Evolutionary conservation across 192 early-diverging fungal species (phyloP), one percentile per base, ranked within the genome.

Genomic region (Backusella tuberculispora): DNA sequence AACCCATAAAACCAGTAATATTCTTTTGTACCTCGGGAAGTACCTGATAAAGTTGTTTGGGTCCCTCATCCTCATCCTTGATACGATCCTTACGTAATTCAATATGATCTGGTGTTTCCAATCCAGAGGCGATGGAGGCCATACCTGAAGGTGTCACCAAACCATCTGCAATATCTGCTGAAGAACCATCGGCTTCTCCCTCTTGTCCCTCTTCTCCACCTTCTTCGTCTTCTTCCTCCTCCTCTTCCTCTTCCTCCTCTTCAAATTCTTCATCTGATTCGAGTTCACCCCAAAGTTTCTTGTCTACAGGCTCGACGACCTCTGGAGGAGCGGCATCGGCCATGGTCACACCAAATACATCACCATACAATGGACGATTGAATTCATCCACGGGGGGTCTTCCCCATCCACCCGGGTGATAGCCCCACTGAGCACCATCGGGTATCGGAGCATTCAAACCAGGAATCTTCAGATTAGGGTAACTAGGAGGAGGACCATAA

Each of bases 371-470:
- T 8, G 97, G 97, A 41, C 95, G 88, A 53, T 94, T 94, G 71
- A 89, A 92, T 63, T 95, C 91, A 74, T 95, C 93, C 3, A 95
- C 91, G 10, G 94, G 94, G 43, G 94, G 92, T 75, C 89, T 88
- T 12, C 94, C 94, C 94, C 94, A 95, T 63, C 96, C 97, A 69
- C 98, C 98, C 4, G 97, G 96, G 74, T 98, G 97, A 78, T 92
- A 99, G 19, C 98, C 98, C 98, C 97, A 99, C 75, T 97, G 94
- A n/a, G 96, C 97, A 8, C 96, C 98, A 41, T 90, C 86, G 6
- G 98, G 98, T 76, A 99, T 98, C 5, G 98, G 98, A 12, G 95
- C 93, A 74, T 98, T 99, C 38, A 99, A 83, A 0, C 98, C 98
- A 6, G 98, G 94, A 50, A 99, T 89, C 73, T 91, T 91, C 37